A percentile compares a stretch with the other conserved stretches of the same genome.
Conservation (phyloP, 495 filamentous ascomycete species). For the Schizothecium vesticola region DNA sequence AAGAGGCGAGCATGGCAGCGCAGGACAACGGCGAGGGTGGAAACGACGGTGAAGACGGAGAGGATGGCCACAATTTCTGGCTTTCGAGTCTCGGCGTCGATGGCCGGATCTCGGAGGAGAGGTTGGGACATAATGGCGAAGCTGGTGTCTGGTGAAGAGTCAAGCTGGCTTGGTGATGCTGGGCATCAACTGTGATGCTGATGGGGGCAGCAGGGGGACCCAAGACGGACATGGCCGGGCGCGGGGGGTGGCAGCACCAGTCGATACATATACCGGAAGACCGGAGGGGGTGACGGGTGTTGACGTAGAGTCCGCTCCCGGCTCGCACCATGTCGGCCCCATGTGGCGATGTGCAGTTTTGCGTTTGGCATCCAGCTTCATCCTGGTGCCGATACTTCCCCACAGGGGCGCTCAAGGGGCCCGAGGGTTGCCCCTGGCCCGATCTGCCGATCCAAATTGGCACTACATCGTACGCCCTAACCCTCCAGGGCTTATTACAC, state of each 20-base stretch:
- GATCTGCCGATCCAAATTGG: not conserved
- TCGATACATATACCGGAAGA: not conserved
- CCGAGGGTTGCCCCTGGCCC: not conserved
- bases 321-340: not conserved
- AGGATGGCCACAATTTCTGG: conserved; percentile 7
- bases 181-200: not conserved
- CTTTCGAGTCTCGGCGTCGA: conserved; percentile 2
- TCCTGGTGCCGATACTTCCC: not conserved
- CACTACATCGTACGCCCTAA: not conserved
- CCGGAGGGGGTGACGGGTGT: not conserved
- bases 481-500: not conserved
- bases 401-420: not conserved
- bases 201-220: not conserved
- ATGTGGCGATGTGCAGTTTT: not conserved
- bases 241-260: not conserved
- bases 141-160: not conserved
- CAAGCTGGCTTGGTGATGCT: not conserved
- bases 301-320: not conserved
- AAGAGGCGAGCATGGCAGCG: conserved; percentile 8
- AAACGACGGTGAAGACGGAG: conserved; percentile 1
- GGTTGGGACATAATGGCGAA: not conserved
- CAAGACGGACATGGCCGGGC: not conserved
- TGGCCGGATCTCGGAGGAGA: not conserved
- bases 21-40: conserved; percentile 1
- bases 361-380: not conserved